phyloP scores from a whole-genome alignment of 768 basidiomycete genomes.

The Leucocoprinus leucothites region DNA sequence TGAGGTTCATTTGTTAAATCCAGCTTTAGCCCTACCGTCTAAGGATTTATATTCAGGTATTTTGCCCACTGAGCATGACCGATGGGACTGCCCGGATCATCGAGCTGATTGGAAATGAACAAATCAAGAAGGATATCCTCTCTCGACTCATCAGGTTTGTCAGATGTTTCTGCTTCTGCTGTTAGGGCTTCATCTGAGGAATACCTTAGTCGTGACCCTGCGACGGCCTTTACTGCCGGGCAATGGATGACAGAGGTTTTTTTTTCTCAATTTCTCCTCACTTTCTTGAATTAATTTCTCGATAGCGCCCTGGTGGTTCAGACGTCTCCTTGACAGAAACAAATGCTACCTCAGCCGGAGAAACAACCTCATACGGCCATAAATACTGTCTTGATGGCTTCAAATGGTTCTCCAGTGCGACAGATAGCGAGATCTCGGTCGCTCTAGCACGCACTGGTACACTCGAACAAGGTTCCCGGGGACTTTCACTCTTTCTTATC shows the following conservation, averaged over 20 bases:
- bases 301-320: conserved; percentile 67
- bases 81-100: conserved; percentile 75
- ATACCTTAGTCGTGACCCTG: conserved; percentile 53
- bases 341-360: conserved; percentile 38
- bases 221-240: conserved; percentile 63
- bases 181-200: background rate
- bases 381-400: conserved; percentile 63
- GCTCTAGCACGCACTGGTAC: conserved; percentile 73
- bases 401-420: conserved; percentile 86
- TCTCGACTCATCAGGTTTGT: conserved; percentile 59
- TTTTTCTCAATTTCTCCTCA: conserved; percentile 18
- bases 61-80: conserved; percentile 78
- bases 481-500: conserved; percentile 72
- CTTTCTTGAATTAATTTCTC: conserved; percentile 31
- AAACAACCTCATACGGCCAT: conserved; percentile 38
- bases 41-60: conserved; percentile 38
- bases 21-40: background rate
- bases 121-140: conserved; percentile 56
- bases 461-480: conserved; percentile 51
- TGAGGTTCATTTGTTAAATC: conserved; percentile 22
- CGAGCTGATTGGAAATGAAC: conserved; percentile 58
- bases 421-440: conserved; percentile 69
- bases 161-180: background rate
- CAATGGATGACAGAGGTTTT: conserved; percentile 84
- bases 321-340: conserved; percentile 77